phyloP scores from a whole-genome alignment of 192 early-diverging fungal species.

The Jimgerdemannia flammicorona region DNA sequence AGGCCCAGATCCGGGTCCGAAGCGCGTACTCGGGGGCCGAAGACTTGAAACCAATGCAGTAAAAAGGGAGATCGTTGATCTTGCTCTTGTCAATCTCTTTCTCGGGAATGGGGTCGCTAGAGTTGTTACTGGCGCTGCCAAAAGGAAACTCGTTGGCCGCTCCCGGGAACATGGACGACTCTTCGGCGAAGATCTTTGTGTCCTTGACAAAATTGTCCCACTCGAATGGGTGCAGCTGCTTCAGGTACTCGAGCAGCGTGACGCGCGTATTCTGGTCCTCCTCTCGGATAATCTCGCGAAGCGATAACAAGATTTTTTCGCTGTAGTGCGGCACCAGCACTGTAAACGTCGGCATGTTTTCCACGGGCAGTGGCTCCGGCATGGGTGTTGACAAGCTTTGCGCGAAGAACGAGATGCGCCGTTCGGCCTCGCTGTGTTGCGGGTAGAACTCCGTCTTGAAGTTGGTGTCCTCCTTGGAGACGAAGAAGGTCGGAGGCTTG shows the following conservation, averaged over 20 bases:
- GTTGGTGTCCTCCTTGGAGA: slow-evolving; percentile 62
- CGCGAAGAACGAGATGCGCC: slow-evolving; percentile 83
- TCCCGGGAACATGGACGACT: slow-evolving; percentile 32
- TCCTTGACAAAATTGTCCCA: slow-evolving; percentile 93
- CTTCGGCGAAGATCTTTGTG: slow-evolving; percentile 75
- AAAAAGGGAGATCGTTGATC: slow-evolving; percentile 77
- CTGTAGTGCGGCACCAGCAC: slow-evolving; percentile 83
- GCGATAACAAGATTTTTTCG: slow-evolving; percentile 79
- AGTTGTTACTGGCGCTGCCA: slow-evolving; percentile 1
- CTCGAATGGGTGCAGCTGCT: slow-evolving; percentile 75
- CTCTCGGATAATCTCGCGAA: slow-evolving; percentile 81
- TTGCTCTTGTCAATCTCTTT: slow-evolving; percentile 54
- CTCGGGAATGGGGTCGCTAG: slow-evolving; percentile 2
- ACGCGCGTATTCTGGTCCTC: slow-evolving; percentile 76
- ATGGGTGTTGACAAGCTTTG: slow-evolving; percentile 79
- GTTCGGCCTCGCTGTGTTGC: slow-evolving; percentile 69
- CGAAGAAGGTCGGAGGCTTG: slow-evolving; percentile 75
- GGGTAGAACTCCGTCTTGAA: slow-evolving; percentile 69
- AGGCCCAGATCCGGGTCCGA: slow-evolving; percentile 87
- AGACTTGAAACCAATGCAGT: slow-evolving; percentile 78
- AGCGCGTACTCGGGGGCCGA: slow-evolving; percentile 77
- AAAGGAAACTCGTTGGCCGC: not conserved
- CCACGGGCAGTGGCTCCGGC: slow-evolving; percentile 74
- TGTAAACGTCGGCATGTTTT: slow-evolving; percentile 82
- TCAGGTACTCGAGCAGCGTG: slow-evolving; percentile 77